phyloP scores from a whole-genome alignment of 495 filamentous ascomycete genomes.

The Neurospora sp. region DNA sequence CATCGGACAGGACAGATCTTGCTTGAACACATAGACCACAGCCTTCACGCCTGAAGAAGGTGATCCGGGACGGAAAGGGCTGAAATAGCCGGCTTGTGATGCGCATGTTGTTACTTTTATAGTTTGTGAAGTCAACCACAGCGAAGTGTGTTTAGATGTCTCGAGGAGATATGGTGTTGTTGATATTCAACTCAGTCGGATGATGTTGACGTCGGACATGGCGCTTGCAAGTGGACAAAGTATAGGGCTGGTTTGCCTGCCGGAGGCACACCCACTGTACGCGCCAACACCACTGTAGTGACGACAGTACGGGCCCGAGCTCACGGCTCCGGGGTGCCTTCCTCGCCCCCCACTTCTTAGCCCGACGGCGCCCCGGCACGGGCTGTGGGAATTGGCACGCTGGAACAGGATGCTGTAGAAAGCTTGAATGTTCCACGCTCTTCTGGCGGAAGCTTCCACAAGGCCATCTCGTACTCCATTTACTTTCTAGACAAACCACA shows the following conservation, averaged over 20 bases:
- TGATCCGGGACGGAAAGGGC: constrained; percentile 49
- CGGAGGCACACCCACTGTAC: neutral
- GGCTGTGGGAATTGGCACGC: neutral
- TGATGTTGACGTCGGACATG: neutral
- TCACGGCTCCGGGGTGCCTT: neutral
- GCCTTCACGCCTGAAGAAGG: constrained; percentile 69
- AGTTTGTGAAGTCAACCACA: neutral
- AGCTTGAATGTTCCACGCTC: neutral
- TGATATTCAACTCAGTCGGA: neutral
- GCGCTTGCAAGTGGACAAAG: neutral
- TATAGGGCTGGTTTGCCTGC: neutral
- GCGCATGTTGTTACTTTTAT: constrained; percentile 21
- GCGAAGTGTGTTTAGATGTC: neutral
- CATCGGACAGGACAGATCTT: constrained; percentile 56
- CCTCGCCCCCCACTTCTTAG: neutral
- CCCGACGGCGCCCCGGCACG: neutral
- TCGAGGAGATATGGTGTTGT: neutral
- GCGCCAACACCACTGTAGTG: neutral
- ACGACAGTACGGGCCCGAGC: neutral
- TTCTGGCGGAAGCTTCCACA: neutral
- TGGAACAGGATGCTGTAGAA: neutral
- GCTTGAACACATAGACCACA: constrained; percentile 75
- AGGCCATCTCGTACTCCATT: neutral
- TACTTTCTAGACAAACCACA: neutral
- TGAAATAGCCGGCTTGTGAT: constrained; percentile 36